These are phyloP conservation scores for Fusarium hostae DNA, from an alignment of 2,329 filamentous ascomycete genomes.

Conservation along the genomic window DNA sequence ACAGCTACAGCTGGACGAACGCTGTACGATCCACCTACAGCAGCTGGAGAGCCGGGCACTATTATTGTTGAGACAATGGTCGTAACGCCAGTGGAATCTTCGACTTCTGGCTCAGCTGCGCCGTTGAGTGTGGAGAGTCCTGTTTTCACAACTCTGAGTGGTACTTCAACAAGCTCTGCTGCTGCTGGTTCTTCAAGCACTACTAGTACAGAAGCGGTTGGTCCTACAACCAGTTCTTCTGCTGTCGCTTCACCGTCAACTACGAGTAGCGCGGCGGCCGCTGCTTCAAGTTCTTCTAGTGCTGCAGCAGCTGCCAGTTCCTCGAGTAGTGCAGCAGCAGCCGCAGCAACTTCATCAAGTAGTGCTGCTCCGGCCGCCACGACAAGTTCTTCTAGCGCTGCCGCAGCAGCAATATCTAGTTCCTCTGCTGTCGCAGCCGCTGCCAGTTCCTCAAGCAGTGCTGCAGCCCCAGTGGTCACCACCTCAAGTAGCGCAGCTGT, in stretches of 20 bases:
- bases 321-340: not conserved
- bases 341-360: not conserved
- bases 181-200: not conserved
- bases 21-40: constrained; percentile 11
- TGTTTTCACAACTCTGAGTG: not conserved
- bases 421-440: not conserved
- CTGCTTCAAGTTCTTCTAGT: not conserved
- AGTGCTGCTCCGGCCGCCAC: not conserved
- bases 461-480: not conserved
- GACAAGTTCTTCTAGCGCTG: not conserved
- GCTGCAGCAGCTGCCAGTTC: not conserved
- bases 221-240: not conserved
- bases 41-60: constrained; percentile 10
- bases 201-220: not conserved
- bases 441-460: not conserved
- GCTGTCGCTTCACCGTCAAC: not conserved
- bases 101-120: not conserved
- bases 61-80: constrained; percentile 17
- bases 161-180: not conserved
- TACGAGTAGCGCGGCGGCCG: not conserved
- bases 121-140: not conserved
- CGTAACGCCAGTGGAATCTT: not conserved
- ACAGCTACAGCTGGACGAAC: constrained; percentile 13
- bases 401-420: not conserved
- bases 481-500: not conserved